phyloP scores from a whole-genome alignment of 2,329 filamentous ascomycete species.

The Thelonectria blattea region DNA sequence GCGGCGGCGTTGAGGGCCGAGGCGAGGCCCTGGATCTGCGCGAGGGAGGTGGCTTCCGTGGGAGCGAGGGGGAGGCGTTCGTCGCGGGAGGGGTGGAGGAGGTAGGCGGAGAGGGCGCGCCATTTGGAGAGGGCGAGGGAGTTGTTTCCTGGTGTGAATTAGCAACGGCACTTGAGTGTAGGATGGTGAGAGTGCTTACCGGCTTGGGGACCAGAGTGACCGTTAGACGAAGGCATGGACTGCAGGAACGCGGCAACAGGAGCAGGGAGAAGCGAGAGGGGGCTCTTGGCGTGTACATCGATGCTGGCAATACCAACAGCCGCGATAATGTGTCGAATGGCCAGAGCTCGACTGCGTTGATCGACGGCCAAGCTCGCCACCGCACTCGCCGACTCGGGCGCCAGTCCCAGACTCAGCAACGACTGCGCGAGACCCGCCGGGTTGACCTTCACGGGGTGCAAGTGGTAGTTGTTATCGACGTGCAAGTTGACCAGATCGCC shows the following conservation, averaged over 20 bases:
- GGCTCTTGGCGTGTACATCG: slow-evolving; percentile 36
- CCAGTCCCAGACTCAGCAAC: slow-evolving; percentile 39
- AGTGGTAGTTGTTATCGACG: slow-evolving; percentile 48
- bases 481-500: slow-evolving; percentile 47
- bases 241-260: slow-evolving; percentile 41
- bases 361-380: slow-evolving; percentile 42
- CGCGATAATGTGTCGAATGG: slow-evolving; percentile 48
- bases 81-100: slow-evolving; percentile 1
- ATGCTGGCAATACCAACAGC: slow-evolving; percentile 45
- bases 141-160: background rate
- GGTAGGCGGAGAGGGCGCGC: slow-evolving; percentile 8
- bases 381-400: slow-evolving; percentile 13
- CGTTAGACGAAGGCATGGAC: slow-evolving; percentile 38
- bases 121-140: slow-evolving; percentile 5
- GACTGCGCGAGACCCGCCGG: slow-evolving; percentile 27
- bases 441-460: slow-evolving; percentile 27
- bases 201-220: background rate
- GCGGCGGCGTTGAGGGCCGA: background rate
- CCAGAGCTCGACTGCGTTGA: slow-evolving; percentile 40
- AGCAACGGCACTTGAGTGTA: too few relatives aligned
- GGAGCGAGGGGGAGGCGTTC: slow-evolving; percentile 1
- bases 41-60: background rate
- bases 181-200: background rate
- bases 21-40: background rate
- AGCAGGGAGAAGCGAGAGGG: slow-evolving; percentile 46